phyloP scores from a whole-genome alignment of 1,284 basidiomycete species.

The Ganoderma leucocontextum region DNA sequence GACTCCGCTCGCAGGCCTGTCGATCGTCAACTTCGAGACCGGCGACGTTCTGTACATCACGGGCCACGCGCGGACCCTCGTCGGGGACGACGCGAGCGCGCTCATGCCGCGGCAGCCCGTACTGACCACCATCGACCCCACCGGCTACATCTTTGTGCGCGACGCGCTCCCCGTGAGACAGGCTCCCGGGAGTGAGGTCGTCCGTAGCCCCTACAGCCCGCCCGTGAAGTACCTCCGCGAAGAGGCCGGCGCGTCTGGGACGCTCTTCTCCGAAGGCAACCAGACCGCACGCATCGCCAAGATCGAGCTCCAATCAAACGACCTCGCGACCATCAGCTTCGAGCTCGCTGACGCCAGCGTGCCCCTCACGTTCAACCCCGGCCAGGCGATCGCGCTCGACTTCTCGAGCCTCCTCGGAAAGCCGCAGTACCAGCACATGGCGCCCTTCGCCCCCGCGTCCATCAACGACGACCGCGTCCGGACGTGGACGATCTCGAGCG shows the following conservation, averaged over 20 bases:
- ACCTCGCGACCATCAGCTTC: background rate
- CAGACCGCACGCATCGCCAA: background rate
- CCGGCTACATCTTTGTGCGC: slow-evolving; percentile 7
- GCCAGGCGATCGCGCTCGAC: slow-evolving; percentile 2
- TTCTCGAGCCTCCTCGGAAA: slow-evolving; percentile 5
- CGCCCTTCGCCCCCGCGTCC: background rate
- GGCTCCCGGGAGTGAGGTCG: background rate
- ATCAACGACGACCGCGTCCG: slow-evolving; percentile 6
- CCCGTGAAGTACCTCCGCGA: background rate
- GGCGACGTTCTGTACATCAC: background rate
- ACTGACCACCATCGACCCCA: slow-evolving; percentile 2
- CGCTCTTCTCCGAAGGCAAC: background rate
- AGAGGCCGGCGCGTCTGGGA: background rate
- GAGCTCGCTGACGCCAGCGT: background rate
- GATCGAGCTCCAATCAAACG: background rate
- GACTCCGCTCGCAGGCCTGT: background rate
- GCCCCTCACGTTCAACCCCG: slow-evolving; percentile 1
- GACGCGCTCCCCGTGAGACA: background rate
- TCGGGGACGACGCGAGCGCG: background rate
- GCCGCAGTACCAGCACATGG: slow-evolving; percentile 8
- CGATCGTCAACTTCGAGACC: slow-evolving; percentile 5
- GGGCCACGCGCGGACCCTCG: background rate
- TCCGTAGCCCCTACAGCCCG: background rate
- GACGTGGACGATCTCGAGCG: slow-evolving; percentile 6
- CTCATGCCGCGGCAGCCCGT: slow-evolving; percentile 1